A percentile compares a stretch with the other conserved stretches of the same genome.
phyloP scores from a whole-genome alignment of 2,329 filamentous ascomycete species.

The Bipolaris cookei region DNA sequence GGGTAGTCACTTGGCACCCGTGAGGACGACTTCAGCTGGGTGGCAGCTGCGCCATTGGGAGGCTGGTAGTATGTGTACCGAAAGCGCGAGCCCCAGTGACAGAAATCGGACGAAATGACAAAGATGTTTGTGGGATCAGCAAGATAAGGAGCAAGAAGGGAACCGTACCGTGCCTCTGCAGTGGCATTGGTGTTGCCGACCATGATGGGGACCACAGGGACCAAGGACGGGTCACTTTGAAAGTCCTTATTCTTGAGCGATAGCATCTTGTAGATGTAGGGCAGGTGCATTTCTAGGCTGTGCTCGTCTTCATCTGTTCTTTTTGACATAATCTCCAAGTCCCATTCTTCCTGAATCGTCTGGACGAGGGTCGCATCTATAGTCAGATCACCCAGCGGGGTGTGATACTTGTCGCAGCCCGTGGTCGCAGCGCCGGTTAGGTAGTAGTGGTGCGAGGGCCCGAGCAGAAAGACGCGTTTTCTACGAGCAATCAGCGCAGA shows the following conservation, averaged over 20 bases:
- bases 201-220: conserved; percentile 82
- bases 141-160: conserved; percentile 78
- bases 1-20: conserved; percentile 55
- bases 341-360: conserved; percentile 46
- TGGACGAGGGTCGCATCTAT: conserved; percentile 67
- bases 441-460: conserved; percentile 88
- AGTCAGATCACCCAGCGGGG: conserved; percentile 72
- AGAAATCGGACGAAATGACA: conserved; percentile 93
- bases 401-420: conserved; percentile 71
- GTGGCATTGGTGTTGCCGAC: conserved; percentile 73
- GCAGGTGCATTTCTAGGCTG: conserved; percentile 95
- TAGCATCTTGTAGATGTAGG: conserved; percentile 85
- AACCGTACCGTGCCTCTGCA: conserved; percentile 72
- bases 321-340: conserved; percentile 61
- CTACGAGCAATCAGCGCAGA: conserved; percentile 45
- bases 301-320: conserved; percentile 81
- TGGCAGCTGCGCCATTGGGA: conserved; percentile 48
- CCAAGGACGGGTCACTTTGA: conserved; percentile 61
- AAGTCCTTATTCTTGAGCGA: conserved; percentile 50
- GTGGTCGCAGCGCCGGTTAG: conserved; percentile 79
- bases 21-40: conserved; percentile 46
- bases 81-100: conserved; percentile 90
- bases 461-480: conserved; percentile 89
- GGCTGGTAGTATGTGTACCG: conserved; percentile 80
- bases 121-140: conserved; percentile 78